Evolutionary conservation across 2,329 filamentous ascomycete genomes (phyloP), one percentile per base, ranked within the genome.

Genomic region (Westerdykella ornata): DNA sequence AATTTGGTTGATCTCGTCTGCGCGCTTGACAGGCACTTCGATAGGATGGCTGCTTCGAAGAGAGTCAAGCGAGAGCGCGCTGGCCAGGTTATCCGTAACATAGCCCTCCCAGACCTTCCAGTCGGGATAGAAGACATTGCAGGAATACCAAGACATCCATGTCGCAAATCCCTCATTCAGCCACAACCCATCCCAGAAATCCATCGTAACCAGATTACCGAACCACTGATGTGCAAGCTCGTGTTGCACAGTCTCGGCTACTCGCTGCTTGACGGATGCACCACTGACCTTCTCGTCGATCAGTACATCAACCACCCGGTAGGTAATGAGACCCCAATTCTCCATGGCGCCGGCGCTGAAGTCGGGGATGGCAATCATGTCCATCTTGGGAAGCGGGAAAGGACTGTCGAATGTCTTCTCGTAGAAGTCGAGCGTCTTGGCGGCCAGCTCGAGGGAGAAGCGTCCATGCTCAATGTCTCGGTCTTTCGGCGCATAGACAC

Each of bases 41-140:
- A 97, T 94, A 5, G 90, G 90, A 66, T 97, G 90, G 59, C 88
- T 94, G 77, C 88, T 96, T 54, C 90, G 81, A 39, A 97, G 72
- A 3, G 89, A 94, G 66, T 97, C 90, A 5, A 97, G 77, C 16
- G 83, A 82, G 29, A 97, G 75, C 2, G 90, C 90, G 48, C 85
- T 83, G 63, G 94, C 88, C 43, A 97, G 76, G 58, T 87, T 94
- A 60, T 96, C 89, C 22, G 86, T 89, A 42, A 97, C 89, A 64
- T 95, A 97, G 19, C 82, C 84, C 68, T 97, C 81, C 90, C 90
- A 97, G 12, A 97, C 88, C 69, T 94, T 94, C 90, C 90, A 97
- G 67, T 97, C 90, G 7, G 90, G 90, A 69, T 89, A 97, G 73
- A 97, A 96, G 43, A 78, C 78, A 65, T 97, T 90, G 76, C 88